Conservation (phyloP, 2,329 filamentous ascomycete genomes). For the Setomelanomma holmii region DNA sequence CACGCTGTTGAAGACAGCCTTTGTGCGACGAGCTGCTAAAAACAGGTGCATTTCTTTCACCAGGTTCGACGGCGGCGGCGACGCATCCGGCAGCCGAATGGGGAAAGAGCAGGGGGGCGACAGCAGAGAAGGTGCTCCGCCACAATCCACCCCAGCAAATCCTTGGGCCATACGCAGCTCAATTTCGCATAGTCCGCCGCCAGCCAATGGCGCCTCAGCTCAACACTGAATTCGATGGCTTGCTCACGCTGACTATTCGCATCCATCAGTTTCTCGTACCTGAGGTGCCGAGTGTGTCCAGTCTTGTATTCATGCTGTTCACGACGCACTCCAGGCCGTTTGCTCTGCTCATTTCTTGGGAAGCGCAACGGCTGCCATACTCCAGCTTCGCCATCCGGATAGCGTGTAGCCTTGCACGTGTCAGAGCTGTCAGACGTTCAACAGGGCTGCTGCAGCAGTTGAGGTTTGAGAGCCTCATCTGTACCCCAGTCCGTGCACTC, state of each 20-base stretch:
- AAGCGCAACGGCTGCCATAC: not conserved
- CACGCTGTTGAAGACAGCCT: conserved; percentile 2
- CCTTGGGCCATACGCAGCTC: conserved; percentile 17
- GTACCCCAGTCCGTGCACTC: conserved; percentile 2
- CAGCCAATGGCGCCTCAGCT: conserved; percentile 12
- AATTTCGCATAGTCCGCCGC: conserved; percentile 11
- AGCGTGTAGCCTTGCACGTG: not conserved
- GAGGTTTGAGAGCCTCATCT: not conserved
- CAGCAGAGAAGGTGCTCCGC: conserved; percentile 25
- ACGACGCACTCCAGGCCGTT: not conserved
- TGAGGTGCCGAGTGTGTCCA: not conserved
- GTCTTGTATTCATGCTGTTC: conserved; percentile 1
- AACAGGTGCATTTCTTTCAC: conserved; percentile 13
- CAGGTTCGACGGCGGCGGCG: conserved; percentile 4
- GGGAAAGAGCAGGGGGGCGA: conserved; percentile 18
- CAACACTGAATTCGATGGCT: conserved; percentile 2
- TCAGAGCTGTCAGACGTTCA: not conserved
- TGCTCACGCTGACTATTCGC: conserved; percentile 12
- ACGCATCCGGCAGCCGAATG: conserved; percentile 15
- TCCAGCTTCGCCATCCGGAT: not conserved
- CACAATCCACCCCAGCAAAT: conserved; percentile 25
- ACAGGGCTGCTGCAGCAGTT: conserved; percentile 1
- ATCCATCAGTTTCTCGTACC: not conserved
- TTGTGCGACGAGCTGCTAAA: conserved; percentile 16
- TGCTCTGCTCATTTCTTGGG: too few species aligned